Conservation (phyloP, 768 basidiomycete genomes). For the Lentinula raphanica region DNA sequence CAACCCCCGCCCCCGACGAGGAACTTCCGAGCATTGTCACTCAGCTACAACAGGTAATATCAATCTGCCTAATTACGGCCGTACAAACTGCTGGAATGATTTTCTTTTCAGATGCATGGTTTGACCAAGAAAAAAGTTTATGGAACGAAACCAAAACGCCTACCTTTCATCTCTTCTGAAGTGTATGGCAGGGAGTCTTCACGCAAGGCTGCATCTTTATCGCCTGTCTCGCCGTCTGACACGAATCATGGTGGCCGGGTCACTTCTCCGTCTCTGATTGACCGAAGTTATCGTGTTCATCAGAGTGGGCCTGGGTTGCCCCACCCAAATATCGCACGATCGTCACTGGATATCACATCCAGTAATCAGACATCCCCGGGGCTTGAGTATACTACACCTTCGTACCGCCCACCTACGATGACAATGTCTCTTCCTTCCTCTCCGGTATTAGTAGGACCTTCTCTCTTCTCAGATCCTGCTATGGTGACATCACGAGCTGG, state of each 20-base stretch:
- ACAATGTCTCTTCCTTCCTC: neutral
- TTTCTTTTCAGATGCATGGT: slow-evolving; percentile 40
- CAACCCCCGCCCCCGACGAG: slow-evolving; percentile 16
- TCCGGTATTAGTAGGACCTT: neutral
- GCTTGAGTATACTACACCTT: neutral
- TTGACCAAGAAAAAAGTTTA: slow-evolving; percentile 68
- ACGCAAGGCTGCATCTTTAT: slow-evolving; percentile 5
- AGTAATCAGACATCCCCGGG: neutral
- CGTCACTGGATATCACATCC: neutral
- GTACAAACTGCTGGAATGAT: neutral
- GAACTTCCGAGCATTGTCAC: slow-evolving; percentile 49
- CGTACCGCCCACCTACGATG: neutral
- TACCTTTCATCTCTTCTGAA: slow-evolving; percentile 40
- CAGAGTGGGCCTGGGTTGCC: neutral
- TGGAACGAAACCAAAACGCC: slow-evolving; percentile 41
- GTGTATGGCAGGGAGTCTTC: neutral
- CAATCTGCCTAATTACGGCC: too few relatives aligned
- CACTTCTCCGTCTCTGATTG: slow-evolving; percentile 3
- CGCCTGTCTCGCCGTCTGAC: slow-evolving; percentile 6
- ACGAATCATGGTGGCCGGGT: slow-evolving; percentile 6
- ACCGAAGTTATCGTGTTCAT: neutral
- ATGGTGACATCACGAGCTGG: neutral
- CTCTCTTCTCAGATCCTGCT: neutral
- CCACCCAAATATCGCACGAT: neutral
- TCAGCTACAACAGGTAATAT: slow-evolving; percentile 47